Evolutionary conservation across 768 basidiomycete species (phyloP), one percentile per base, ranked within the genome.

Genomic region (Mycena galericulata): DNA sequence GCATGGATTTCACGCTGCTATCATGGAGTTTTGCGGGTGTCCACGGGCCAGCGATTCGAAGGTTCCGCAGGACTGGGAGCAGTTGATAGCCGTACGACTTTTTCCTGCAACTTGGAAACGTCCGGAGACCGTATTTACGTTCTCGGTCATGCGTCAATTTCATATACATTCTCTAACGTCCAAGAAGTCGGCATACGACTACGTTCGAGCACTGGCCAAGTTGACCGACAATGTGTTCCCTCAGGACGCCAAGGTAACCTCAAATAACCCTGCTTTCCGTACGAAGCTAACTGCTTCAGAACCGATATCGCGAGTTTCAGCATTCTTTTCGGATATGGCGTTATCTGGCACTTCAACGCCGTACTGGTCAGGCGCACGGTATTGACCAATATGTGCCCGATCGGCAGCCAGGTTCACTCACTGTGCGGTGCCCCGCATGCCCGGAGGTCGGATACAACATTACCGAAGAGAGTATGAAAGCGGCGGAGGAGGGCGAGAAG

Each of bases 141-240:
- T 65, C 47, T 22, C 11, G 17, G 49, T 75, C 0, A 65, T 78
- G 41, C 38, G 77, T 1, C 36, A 69, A 14, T 83, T 80, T 34
- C 79, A 83, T 22, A 11, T 75, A 4, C 74, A 78, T 24, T 75
- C 70, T 0, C 59, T 80, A 0, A 60, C 77, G 24, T 80, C 75
- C 4, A 83, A 83, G 60, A 67, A 75, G 14, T 75, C 76, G 0
- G 65, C 67, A 1, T 79, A 78, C 40, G 78, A 83, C 53, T 84
- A 77, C 62, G 50, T 72, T 26, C 41, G 59, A 27, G 62, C 72
- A 17, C 50, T 80, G 10, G 64, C 55, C 20, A 36, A 67, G 32
- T 54, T 72, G 8, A 79, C 78, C 8, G 65, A 77, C 62, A 49
- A 63, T 32, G 73, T 68, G 12, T 75, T 73, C 60, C 69, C 24